Evolutionary conservation across 129 eudicot genomes (phyloP).

Genomic region (Pulicaria dysenterica): DNA sequence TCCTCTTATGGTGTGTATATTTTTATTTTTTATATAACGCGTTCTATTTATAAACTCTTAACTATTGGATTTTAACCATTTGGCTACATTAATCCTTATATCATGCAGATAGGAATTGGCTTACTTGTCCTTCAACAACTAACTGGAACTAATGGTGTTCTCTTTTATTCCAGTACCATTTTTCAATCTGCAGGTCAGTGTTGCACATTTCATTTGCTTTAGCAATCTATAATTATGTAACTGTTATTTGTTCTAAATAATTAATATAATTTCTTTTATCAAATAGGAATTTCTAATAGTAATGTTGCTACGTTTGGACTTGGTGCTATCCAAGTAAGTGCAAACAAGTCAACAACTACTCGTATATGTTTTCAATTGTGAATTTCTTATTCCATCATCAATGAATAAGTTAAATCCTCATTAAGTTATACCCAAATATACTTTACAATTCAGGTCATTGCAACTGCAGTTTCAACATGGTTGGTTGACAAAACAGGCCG

Average conservation of each 20-base stretch:
- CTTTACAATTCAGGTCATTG: slow-evolving; percentile 56
- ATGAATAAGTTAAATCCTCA: background rate
- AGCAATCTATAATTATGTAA: background rate
- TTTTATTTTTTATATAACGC: background rate
- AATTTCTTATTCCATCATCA: slow-evolving; percentile 2
- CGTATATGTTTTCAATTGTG: background rate
- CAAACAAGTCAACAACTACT: slow-evolving; percentile 11
- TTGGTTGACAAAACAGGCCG: slow-evolving; percentile 94
- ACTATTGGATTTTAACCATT: background rate
- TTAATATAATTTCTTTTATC: slow-evolving; percentile 21
- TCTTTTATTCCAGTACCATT: slow-evolving; percentile 82
- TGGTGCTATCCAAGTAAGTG: slow-evolving; percentile 78
- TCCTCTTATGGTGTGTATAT: slow-evolving; percentile 72
- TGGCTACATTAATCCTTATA: slow-evolving; percentile 9
- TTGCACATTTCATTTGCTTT: background rate
- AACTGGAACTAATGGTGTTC: slow-evolving; percentile 82
- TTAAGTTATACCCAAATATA: slow-evolving; percentile 6
- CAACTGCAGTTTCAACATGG: slow-evolving; percentile 84
- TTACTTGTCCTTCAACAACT: slow-evolving; percentile 75
- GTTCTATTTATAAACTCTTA: no score
- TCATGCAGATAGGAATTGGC: slow-evolving; percentile 86
- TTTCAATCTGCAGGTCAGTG: slow-evolving; percentile 79
- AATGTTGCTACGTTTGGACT: slow-evolving; percentile 80
- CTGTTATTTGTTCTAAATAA: background rate
- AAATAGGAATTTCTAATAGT: slow-evolving; percentile 71